Conservation (phyloP, 768 basidiomycete genomes). For the Xerocomellus intermedius region DNA sequence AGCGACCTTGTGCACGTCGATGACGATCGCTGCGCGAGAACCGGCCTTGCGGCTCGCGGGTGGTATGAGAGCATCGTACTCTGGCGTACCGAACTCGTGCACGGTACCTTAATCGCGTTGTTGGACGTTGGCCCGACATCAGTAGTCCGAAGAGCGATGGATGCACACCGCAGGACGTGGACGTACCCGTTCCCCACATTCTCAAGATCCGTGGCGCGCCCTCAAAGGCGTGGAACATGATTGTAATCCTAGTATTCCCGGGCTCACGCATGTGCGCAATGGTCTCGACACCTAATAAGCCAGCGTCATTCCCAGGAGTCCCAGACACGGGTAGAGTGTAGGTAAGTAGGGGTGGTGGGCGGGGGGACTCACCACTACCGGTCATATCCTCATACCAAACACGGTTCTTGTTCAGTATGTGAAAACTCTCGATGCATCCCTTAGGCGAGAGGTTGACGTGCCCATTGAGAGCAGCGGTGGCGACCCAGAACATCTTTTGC, state of each 20-base stretch:
- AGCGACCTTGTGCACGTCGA: conserved; percentile 61
- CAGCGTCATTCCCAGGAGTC: background rate
- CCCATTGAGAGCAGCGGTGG: conserved; percentile 62
- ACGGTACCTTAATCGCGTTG: conserved; percentile 43
- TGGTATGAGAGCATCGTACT: conserved; percentile 54
- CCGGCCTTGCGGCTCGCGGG: conserved; percentile 48
- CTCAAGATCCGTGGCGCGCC: conserved; percentile 59
- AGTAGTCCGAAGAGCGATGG: background rate
- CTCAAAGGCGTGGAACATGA: conserved; percentile 61
- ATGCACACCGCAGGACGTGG: background rate
- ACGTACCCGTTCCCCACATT: conserved; percentile 56
- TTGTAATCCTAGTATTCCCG: conserved; percentile 55
- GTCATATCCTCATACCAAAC: conserved; percentile 78
- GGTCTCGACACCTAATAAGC: conserved; percentile 49
- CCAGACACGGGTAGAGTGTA: background rate
- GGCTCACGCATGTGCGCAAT: conserved; percentile 58
- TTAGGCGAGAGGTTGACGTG: conserved; percentile 73
- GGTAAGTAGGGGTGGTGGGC: background rate
- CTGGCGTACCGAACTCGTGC: conserved; percentile 61
- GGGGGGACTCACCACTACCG: conserved; percentile 54
- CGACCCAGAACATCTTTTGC: conserved; percentile 74
- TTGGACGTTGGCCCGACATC: background rate
- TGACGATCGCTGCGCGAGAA: conserved; percentile 57
- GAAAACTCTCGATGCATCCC: conserved; percentile 58
- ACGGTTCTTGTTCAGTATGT: conserved; percentile 47